A percentile compares a stretch with the other conserved stretches of the same genome.
Evolutionary conservation across 179 eudicot genomes (phyloP).

Genomic region (Sideroxylon spinosum): DNA sequence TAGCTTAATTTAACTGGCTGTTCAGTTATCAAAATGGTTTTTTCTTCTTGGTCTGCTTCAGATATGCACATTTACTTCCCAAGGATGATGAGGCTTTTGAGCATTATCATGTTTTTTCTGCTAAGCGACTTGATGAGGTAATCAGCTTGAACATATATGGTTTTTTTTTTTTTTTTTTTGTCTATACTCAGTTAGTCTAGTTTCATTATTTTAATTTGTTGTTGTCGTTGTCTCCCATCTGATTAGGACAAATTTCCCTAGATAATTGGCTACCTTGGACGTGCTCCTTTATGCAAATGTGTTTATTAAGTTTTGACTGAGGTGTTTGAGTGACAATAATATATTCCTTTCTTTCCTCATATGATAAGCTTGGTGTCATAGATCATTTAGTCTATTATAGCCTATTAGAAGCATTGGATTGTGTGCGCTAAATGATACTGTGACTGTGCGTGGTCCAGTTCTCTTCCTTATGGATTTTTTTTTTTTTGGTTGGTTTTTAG

Average conservation of each 20-base stretch:
- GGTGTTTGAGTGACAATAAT: neutral
- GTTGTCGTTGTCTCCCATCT: neutral
- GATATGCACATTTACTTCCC: slow-evolving; percentile 92
- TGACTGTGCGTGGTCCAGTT: neutral
- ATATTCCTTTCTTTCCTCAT: neutral
- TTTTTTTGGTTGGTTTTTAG: neutral
- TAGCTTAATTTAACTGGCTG: slow-evolving; percentile 6
- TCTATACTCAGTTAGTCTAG: too few relatives aligned
- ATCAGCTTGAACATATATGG: neutral
- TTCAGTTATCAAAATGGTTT: neutral
- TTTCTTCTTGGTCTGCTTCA: slow-evolving; percentile 24
- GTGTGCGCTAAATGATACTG: neutral
- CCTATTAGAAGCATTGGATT: neutral
- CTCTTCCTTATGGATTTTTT: neutral
- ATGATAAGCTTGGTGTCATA: neutral
- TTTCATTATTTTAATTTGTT: too few relatives aligned
- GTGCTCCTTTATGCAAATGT: neutral
- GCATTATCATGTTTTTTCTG: slow-evolving; percentile 53
- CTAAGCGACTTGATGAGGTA: slow-evolving; percentile 94
- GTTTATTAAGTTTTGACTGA: neutral
- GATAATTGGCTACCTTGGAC: neutral
- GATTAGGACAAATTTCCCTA: neutral
- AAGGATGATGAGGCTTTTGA: slow-evolving; percentile 92
- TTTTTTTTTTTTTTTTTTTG: neutral
- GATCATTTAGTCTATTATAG: neutral